phyloP scores from a whole-genome alignment of 148 eudicot species.

The Euryodendron excelsum region DNA sequence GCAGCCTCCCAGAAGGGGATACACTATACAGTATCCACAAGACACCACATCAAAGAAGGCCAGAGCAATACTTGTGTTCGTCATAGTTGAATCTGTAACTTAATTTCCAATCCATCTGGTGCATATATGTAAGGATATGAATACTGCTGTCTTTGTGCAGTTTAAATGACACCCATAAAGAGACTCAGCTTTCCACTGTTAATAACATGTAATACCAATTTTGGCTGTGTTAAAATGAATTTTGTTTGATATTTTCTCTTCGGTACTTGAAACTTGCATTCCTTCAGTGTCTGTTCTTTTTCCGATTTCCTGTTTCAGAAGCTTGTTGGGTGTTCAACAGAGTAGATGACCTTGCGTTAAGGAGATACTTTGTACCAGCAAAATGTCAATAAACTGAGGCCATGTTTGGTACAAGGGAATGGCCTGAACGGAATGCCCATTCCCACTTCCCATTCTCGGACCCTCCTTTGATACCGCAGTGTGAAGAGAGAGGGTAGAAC shows the following conservation, averaged over 20 bases:
- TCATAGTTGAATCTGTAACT: neutral
- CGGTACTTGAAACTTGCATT: neutral
- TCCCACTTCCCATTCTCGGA: no score
- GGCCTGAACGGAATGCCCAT: no score
- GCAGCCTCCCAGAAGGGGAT: constrained; percentile 1
- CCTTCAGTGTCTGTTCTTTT: neutral
- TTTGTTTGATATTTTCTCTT: neutral
- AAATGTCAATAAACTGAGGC: no score
- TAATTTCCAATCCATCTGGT: neutral
- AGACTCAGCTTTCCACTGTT: neutral
- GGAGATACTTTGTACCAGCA: no score
- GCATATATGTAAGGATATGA: neutral
- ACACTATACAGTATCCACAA: neutral
- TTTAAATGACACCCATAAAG: neutral
- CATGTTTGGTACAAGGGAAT: no score
- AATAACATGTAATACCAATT: neutral
- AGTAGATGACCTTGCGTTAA: no score
- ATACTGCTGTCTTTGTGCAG: neutral
- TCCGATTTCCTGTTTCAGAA: neutral
- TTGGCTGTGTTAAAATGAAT: neutral
- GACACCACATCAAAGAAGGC: neutral
- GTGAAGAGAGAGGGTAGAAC: no score
- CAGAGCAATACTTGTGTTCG: neutral
- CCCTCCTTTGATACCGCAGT: no score
- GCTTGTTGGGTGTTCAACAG: neutral